Conservation (phyloP, 2,329 filamentous ascomycete genomes). For the Fusarium buxicola region DNA sequence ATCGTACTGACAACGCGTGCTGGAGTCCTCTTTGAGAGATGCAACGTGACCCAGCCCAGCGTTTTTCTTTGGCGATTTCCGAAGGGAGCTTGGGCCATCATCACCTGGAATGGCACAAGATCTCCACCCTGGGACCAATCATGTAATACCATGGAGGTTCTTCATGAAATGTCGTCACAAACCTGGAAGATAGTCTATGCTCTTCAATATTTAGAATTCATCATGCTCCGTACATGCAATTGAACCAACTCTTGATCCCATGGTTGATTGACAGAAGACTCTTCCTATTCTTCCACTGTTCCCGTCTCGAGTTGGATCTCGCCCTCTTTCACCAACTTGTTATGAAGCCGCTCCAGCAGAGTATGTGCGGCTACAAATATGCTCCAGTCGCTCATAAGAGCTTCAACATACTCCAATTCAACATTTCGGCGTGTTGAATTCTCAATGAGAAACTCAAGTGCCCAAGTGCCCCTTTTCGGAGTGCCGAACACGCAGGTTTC, state of each 20-base stretch:
- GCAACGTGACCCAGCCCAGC: background rate
- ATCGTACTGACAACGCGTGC: background rate
- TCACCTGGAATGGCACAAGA: background rate
- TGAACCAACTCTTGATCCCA: too few species aligned
- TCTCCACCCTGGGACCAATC: background rate
- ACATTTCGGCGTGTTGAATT: slow-evolving; percentile 7
- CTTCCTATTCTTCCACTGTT: background rate
- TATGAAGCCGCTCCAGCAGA: background rate
- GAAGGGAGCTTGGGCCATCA: background rate
- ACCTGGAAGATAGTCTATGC: too few species aligned
- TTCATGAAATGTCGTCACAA: too few species aligned
- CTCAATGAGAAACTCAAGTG: slow-evolving; percentile 9
- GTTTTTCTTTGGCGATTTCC: background rate
- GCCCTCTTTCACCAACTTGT: background rate
- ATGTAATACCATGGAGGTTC: background rate
- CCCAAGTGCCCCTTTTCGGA: background rate
- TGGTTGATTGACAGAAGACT: background rate
- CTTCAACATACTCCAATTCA: background rate
- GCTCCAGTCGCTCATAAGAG: background rate
- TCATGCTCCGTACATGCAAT: too few species aligned
- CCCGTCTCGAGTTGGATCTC: background rate
- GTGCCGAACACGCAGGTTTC: background rate
- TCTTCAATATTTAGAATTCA: too few species aligned
- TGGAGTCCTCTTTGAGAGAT: background rate
- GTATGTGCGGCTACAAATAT: too few species aligned